These are phyloP conservation scores for Neoconidiobolus thromboides DNA, from an alignment of 371 early-diverging fungal species.

Conservation along the genomic window DNA sequence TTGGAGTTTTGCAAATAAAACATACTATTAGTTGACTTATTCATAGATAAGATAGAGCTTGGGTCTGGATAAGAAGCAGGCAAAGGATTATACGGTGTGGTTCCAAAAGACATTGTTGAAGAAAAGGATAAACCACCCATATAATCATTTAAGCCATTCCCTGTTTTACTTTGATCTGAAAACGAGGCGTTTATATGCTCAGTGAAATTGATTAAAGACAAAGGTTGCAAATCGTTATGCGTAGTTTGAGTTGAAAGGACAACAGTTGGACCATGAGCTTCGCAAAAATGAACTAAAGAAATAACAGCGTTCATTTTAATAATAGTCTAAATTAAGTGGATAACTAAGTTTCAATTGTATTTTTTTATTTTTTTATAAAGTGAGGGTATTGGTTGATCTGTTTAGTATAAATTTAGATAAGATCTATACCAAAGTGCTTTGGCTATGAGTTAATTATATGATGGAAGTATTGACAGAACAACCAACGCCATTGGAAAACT, in stretches of 20 bases:
- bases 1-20: background rate
- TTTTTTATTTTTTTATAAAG: too few relatives aligned
- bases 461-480: too few relatives aligned
- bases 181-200: background rate
- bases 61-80: background rate
- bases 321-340: too few relatives aligned
- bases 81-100: background rate
- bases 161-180: background rate
- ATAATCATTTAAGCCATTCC: background rate
- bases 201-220: background rate
- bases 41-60: background rate
- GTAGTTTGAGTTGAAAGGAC: conserved; percentile 32
- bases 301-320: conserved; percentile 26
- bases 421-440: too few relatives aligned
- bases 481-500: too few relatives aligned
- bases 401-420: too few relatives aligned
- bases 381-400: too few relatives aligned
- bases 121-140: background rate
- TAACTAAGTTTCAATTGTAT: too few relatives aligned
- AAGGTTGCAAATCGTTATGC: conserved; percentile 12
- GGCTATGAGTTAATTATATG: too few relatives aligned
- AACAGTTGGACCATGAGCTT: conserved; percentile 32
- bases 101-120: too few relatives aligned
- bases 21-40: background rate
- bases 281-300: conserved; percentile 32